Percentiles rank a stretch among this genome's conserved stretches.
Evolutionary conservation across 1,284 basidiomycete species (phyloP).

Genomic region (Melanopsichium pennsylvanicum): DNA sequence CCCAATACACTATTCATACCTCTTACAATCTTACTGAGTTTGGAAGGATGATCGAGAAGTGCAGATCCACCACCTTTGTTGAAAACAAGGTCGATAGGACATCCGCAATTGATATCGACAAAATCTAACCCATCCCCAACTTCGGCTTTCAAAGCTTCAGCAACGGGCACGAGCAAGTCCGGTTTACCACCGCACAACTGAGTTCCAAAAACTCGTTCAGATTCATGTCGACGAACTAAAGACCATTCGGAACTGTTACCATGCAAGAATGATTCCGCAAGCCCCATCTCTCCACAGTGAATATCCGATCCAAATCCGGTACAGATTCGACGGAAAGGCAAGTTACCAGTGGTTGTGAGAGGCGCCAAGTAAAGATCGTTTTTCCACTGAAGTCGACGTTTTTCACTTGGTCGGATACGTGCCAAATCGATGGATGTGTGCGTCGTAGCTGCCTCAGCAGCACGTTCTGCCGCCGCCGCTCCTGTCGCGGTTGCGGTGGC

Average conservation of each 20-base stretch:
- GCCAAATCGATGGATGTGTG: constrained; percentile 66
- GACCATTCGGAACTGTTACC: constrained; percentile 61
- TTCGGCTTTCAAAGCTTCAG: constrained; percentile 82
- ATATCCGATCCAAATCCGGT: constrained; percentile 88
- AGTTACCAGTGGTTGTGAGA: constrained; percentile 91
- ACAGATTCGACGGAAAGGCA: constrained; percentile 92
- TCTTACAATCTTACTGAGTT: constrained; percentile 83
- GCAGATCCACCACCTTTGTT: constrained; percentile 86
- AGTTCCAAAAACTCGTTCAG: constrained; percentile 87
- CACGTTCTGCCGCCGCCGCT: constrained; percentile 58
- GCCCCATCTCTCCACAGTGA: constrained; percentile 87
- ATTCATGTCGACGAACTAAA: constrained; percentile 72
- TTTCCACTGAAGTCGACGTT: constrained; percentile 85
- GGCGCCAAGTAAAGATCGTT: constrained; percentile 89
- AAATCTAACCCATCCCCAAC: constrained; percentile 76
- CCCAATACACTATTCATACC: constrained; percentile 93
- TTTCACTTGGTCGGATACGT: constrained; percentile 78
- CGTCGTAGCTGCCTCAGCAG: constrained; percentile 68
- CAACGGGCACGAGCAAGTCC: constrained; percentile 77
- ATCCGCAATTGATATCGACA: constrained; percentile 94
- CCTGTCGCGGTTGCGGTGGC: too few relatives aligned
- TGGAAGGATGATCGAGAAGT: constrained; percentile 83
- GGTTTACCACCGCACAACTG: constrained; percentile 72
- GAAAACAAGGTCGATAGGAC: constrained; percentile 96
- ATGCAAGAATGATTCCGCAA: constrained; percentile 54